These are phyloP conservation scores for Phytophthora pseudosyringae DNA, from an alignment of 352 stramenopile species.

Conservation along the genomic window DNA sequence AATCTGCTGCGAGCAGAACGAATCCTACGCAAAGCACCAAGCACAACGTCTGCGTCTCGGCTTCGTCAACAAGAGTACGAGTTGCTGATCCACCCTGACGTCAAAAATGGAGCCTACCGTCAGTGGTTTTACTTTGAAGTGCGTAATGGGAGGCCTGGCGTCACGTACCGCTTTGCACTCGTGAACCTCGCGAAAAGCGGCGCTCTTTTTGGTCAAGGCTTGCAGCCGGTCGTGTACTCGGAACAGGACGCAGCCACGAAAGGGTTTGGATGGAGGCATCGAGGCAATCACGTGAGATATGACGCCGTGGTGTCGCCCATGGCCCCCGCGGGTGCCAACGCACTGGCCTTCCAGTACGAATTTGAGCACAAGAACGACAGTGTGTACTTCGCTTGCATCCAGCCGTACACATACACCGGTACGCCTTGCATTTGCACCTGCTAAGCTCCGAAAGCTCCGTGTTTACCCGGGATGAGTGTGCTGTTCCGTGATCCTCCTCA, in stretches of 20 bases:
- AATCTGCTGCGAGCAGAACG: slow-evolving; percentile 69
- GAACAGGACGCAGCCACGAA: slow-evolving; percentile 50
- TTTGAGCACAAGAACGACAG: slow-evolving; percentile 73
- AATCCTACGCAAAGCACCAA: slow-evolving; percentile 44
- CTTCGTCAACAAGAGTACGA: slow-evolving; percentile 69
- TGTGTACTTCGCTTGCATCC: slow-evolving; percentile 85
- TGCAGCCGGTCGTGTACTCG: slow-evolving; percentile 86
- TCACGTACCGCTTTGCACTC: slow-evolving; percentile 74
- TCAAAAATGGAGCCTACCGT: slow-evolving; percentile 84
- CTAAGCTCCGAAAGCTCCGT: too few species aligned
- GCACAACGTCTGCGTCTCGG: background rate
- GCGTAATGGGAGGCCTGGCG: slow-evolving; percentile 55
- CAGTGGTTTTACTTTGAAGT: slow-evolving; percentile 94
- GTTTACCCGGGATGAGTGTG: too few species aligned
- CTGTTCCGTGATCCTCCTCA: background rate
- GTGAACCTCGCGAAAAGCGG: slow-evolving; percentile 86
- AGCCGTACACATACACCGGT: slow-evolving; percentile 91
- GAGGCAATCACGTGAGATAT: slow-evolving; percentile 70
- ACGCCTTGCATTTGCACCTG: background rate
- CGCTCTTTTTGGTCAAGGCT: slow-evolving; percentile 79
- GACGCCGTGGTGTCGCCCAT: slow-evolving; percentile 43
- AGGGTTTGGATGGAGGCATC: slow-evolving; percentile 66
- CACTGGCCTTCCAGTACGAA: slow-evolving; percentile 74
- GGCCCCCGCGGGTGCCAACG: slow-evolving; percentile 52
- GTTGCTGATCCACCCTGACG: slow-evolving; percentile 71